Conservation (phyloP, 2,329 filamentous ascomycete genomes). For the Fusarium torreyae region DNA sequence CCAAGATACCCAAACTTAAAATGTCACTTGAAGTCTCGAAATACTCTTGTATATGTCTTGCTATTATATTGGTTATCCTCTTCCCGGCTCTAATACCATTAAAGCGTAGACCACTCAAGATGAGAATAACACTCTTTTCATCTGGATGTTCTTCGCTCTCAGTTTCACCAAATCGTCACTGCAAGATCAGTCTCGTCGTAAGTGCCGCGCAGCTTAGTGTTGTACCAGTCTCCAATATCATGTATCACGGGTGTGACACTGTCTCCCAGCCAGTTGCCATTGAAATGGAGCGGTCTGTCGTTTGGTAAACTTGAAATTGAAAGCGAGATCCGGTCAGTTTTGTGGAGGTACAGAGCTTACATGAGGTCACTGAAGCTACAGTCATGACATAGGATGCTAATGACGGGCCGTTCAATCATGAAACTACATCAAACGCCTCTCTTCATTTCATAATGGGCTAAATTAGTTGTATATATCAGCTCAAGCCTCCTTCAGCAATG, state of each 20-base stretch:
- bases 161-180: slow-evolving; percentile 19
- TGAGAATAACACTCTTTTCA: slow-evolving; percentile 9
- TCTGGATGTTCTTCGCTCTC: background rate
- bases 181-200: slow-evolving; percentile 19
- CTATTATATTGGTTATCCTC: background rate
- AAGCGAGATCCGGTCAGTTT: background rate
- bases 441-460: background rate
- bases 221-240: slow-evolving; percentile 14
- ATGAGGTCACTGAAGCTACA: background rate
- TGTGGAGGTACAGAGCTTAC: background rate
- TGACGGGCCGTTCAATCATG: background rate
- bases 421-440: background rate
- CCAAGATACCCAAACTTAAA: background rate
- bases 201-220: slow-evolving; percentile 33
- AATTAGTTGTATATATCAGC: background rate
- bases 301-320: background rate
- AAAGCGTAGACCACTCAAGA: background rate
- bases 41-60: background rate
- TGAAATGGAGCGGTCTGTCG: slow-evolving; percentile 12
- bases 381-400: background rate
- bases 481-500: slow-evolving; percentile 9
- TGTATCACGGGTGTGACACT: slow-evolving; percentile 32
- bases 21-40: background rate
- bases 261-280: slow-evolving; percentile 19
- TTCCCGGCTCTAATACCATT: background rate